phyloP scores from a whole-genome alignment of 768 basidiomycete species.

The Chiua virens region DNA sequence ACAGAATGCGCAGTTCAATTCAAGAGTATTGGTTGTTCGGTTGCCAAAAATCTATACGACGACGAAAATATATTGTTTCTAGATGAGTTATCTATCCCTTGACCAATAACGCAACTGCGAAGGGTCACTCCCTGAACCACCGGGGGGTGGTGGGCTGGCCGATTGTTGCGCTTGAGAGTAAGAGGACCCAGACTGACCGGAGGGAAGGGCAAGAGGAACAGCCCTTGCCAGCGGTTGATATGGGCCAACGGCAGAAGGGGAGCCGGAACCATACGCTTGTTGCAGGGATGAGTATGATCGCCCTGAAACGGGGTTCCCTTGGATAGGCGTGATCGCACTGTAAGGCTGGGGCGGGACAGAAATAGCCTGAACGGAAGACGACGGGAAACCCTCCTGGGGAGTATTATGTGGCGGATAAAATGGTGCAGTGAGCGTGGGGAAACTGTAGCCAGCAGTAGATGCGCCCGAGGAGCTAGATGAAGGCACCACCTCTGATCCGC shows the following conservation, averaged over 20 bases:
- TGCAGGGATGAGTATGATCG: slow-evolving; percentile 31
- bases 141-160: slow-evolving; percentile 23
- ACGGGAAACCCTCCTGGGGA: slow-evolving; percentile 32
- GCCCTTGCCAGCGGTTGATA: slow-evolving; percentile 30
- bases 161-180: slow-evolving; percentile 26
- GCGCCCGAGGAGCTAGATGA: slow-evolving; percentile 21
- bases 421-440: slow-evolving; percentile 58
- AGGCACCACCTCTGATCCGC: slow-evolving; percentile 24
- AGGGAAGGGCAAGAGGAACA: slow-evolving; percentile 11
- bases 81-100: slow-evolving; percentile 18
- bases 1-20: slow-evolving; percentile 1
- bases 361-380: slow-evolving; percentile 34
- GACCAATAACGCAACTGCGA: slow-evolving; percentile 31
- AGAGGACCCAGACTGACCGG: slow-evolving; percentile 24
- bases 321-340: slow-evolving; percentile 18
- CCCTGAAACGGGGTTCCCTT: slow-evolving; percentile 22
- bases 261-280: slow-evolving; percentile 21
- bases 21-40: slow-evolving; percentile 8
- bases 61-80: slow-evolving; percentile 6
- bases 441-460: slow-evolving; percentile 30
- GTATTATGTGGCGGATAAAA: slow-evolving; percentile 49
- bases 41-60: slow-evolving; percentile 19
- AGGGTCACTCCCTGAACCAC: slow-evolving; percentile 25
- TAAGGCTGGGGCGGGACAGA: slow-evolving; percentile 32
- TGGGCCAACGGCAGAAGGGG: slow-evolving; percentile 13